These are phyloP conservation scores for Eimeria falciformis DNA, from an alignment of 169 alveolate species.

Conservation along the genomic window DNA sequence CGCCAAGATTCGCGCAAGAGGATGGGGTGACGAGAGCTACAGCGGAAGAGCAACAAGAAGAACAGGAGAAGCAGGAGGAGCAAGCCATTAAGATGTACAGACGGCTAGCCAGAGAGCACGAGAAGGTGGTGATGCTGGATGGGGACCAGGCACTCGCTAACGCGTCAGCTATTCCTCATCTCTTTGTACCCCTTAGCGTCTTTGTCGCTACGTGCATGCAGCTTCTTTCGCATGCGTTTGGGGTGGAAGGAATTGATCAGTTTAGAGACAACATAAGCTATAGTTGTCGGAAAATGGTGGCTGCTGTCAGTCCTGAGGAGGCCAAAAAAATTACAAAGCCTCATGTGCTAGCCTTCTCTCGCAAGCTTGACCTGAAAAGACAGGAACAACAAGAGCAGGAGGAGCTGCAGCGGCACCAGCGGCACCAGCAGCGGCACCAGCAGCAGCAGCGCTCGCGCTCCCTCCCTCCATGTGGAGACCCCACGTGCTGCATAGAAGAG, in stretches of 20 bases:
- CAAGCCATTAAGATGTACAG: background rate
- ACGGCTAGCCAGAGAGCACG: conserved; percentile 41
- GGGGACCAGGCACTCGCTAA: conserved; percentile 42
- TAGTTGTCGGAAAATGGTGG: conserved; percentile 39
- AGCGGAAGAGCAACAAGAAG: conserved; percentile 17
- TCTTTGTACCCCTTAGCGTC: background rate
- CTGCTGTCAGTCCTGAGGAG: conserved; percentile 36
- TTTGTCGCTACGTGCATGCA: conserved; percentile 25
- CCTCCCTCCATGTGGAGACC: conserved; percentile 21
- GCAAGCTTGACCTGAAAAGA: conserved; percentile 35
- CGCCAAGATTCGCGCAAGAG: background rate
- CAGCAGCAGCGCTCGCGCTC: background rate
- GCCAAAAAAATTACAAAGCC: conserved; percentile 35
- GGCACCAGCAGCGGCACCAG: conserved; percentile 18
- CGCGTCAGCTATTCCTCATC: conserved; percentile 44
- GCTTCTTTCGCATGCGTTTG: conserved; percentile 36
- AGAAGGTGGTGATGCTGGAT: conserved; percentile 16
- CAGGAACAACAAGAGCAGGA: conserved; percentile 24
- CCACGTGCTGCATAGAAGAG: conserved; percentile 27
- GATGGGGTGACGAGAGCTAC: background rate
- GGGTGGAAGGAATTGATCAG: background rate
- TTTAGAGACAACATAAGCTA: conserved; percentile 17
- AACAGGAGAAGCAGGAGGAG: conserved; percentile 45
- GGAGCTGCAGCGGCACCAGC: conserved; percentile 42
- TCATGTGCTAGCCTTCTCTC: conserved; percentile 44